phyloP scores from a whole-genome alignment of 768 basidiomycete genomes.

The Daedalea quercina region DNA sequence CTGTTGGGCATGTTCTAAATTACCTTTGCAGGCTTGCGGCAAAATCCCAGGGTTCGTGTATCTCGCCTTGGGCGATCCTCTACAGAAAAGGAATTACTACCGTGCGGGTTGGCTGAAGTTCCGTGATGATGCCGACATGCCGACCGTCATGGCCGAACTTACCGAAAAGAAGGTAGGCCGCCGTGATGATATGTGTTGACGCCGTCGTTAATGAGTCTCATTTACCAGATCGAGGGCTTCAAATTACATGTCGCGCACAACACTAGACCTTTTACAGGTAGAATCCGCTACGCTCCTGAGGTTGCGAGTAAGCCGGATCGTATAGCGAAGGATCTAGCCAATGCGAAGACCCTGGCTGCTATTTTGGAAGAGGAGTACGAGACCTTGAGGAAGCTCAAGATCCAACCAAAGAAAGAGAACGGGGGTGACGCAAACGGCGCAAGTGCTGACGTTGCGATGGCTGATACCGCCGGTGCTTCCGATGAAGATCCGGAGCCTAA shows the following conservation, averaged over 20 bases:
- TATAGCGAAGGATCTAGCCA: slow-evolving; percentile 73
- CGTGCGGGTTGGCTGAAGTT: slow-evolving; percentile 94
- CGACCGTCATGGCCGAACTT: slow-evolving; percentile 59
- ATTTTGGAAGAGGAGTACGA: slow-evolving; percentile 69
- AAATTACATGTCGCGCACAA: slow-evolving; percentile 87
- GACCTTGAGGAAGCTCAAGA: slow-evolving; percentile 40
- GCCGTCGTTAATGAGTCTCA: slow-evolving; percentile 1
- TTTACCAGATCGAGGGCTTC: slow-evolving; percentile 84
- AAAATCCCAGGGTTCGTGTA: slow-evolving; percentile 80
- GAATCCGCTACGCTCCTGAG: slow-evolving; percentile 76
- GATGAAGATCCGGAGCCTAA: slow-evolving; percentile 51
- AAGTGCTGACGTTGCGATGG: slow-evolving; percentile 24
- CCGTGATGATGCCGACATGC: slow-evolving; percentile 79
- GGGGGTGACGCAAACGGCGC: slow-evolving; percentile 10
- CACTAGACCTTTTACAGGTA: slow-evolving; percentile 68
- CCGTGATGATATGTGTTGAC: neutral
- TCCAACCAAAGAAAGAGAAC: slow-evolving; percentile 12
- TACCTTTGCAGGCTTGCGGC: slow-evolving; percentile 53
- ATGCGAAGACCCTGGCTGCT: slow-evolving; percentile 63
- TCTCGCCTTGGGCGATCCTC: slow-evolving; percentile 85
- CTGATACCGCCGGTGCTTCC: slow-evolving; percentile 19
- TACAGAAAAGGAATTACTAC: slow-evolving; percentile 90
- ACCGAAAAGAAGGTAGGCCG: slow-evolving; percentile 77
- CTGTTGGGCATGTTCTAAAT: slow-evolving; percentile 8
- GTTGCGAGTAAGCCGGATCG: slow-evolving; percentile 76